These are phyloP conservation scores for Penicillium flavigenum DNA, from an alignment of 495 filamentous ascomycete genomes.

Conservation along the genomic window DNA sequence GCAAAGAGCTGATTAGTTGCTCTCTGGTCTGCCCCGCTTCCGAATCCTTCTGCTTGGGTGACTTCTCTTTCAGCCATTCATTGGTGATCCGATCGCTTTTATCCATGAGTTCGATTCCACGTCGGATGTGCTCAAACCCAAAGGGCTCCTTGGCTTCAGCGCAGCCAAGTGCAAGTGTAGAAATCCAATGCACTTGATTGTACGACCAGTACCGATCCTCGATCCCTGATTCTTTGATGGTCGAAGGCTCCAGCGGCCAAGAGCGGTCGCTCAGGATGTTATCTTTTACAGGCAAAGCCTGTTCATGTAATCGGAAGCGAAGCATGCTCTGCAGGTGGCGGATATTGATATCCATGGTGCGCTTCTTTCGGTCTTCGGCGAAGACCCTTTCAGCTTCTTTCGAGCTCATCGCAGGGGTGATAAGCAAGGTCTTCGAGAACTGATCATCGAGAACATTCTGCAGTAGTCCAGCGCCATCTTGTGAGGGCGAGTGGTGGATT, in stretches of 20 bases:
- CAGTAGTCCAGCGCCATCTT: constrained; percentile 49
- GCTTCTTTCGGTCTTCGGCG: constrained; percentile 44
- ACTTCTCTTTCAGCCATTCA: constrained; percentile 40
- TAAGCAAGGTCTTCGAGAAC: constrained; percentile 52
- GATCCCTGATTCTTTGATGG: constrained; percentile 46
- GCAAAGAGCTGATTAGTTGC: constrained; percentile 38
- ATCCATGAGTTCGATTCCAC: constrained; percentile 40
- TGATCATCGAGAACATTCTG: constrained; percentile 49
- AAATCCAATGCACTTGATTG: constrained; percentile 60
- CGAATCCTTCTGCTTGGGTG: constrained; percentile 28
- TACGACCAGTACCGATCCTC: constrained; percentile 57
- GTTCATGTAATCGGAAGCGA: constrained; percentile 42
- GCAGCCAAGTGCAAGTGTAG: constrained; percentile 59
- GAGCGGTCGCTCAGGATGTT: constrained; percentile 32
- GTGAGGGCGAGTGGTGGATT: constrained; percentile 21
- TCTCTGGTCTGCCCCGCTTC: constrained; percentile 35
- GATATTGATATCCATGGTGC: constrained; percentile 63
- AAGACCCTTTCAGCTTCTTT: constrained; percentile 40
- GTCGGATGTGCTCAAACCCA: constrained; percentile 41
- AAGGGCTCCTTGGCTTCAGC: constrained; percentile 41
- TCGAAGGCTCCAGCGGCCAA: constrained; percentile 38
- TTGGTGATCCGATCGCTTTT: constrained; percentile 36
- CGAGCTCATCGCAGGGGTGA: constrained; percentile 43
- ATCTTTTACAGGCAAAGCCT: constrained; percentile 35
- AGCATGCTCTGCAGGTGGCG: constrained; percentile 70